These are phyloP conservation scores for Linnemannia schmuckeri DNA, from an alignment of 192 early-diverging fungal species.

Conservation along the genomic window DNA sequence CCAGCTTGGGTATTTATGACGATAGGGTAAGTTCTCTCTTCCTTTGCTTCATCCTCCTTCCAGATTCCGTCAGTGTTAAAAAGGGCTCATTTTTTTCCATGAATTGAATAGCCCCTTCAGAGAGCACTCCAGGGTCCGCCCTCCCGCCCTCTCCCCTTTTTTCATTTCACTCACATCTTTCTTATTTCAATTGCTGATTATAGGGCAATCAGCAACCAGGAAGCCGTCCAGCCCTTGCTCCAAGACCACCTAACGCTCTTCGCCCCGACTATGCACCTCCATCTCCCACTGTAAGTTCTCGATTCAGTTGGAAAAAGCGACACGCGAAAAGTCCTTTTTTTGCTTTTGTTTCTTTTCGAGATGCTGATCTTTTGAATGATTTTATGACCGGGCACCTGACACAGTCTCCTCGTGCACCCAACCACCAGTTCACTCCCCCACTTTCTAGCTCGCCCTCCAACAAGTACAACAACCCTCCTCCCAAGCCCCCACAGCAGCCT, in stretches of 20 bases:
- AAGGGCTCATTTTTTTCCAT: conserved; percentile 9
- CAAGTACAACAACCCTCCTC: conserved; percentile 37
- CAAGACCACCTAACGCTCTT: conserved; percentile 52
- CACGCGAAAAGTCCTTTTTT: conserved; percentile 34
- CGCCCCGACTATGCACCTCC: conserved; percentile 51
- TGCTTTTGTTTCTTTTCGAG: conserved; percentile 1
- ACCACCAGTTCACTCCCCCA: conserved; percentile 34
- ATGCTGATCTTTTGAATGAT: conserved; percentile 28
- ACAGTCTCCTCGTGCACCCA: conserved; percentile 40
- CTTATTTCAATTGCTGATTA: neutral
- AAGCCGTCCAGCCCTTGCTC: conserved; percentile 44
- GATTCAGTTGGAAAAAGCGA: conserved; percentile 7
- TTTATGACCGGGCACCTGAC: conserved; percentile 27
- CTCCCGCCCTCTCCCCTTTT: neutral
- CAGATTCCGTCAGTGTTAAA: neutral
- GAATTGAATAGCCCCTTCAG: neutral
- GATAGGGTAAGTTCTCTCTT: conserved; percentile 35
- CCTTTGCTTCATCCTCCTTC: neutral
- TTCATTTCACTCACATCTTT: conserved; percentile 4
- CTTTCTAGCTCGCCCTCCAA: conserved; percentile 45
- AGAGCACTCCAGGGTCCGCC: conserved; percentile 15
- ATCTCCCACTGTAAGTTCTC: conserved; percentile 49
- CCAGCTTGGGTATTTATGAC: conserved; percentile 44
- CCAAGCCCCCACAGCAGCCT: conserved; percentile 29
- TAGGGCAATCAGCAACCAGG: conserved; percentile 42